These are phyloP conservation scores for Eudorina sp. DNA, from an alignment of 139 green algal species.

Conservation along the genomic window DNA sequence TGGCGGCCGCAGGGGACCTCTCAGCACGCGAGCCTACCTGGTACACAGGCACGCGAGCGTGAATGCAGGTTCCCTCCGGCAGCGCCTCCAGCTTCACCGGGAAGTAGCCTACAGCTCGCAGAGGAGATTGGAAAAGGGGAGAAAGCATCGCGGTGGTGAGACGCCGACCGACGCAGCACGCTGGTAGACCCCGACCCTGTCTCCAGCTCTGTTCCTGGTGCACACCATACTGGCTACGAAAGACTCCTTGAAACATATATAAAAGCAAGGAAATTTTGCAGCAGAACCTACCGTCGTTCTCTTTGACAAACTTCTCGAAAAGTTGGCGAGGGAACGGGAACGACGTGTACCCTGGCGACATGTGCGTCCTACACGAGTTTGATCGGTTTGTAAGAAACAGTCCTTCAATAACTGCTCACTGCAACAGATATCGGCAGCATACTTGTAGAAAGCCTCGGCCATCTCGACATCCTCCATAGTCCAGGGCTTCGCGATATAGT, in stretches of 20 bases:
- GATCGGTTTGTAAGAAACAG: neutral
- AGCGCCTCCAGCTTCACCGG: slow-evolving; percentile 89
- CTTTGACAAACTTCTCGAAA: slow-evolving; percentile 86
- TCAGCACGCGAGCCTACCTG: slow-evolving; percentile 64
- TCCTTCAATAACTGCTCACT: too few species aligned
- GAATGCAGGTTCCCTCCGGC: slow-evolving; percentile 83
- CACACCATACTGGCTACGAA: too few species aligned
- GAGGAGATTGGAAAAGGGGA: too few species aligned
- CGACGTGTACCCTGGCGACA: slow-evolving; percentile 68
- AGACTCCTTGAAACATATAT: too few species aligned
- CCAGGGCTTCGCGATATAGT: slow-evolving; percentile 84
- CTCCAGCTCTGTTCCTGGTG: too few species aligned
- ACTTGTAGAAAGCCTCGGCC: slow-evolving; percentile 85
- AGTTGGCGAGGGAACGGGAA: slow-evolving; percentile 87
- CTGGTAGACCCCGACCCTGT: too few species aligned
- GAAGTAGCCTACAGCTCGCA: slow-evolving; percentile 88
- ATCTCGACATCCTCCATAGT: slow-evolving; percentile 86
- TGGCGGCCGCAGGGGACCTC: too few species aligned
- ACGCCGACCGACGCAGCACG: too few species aligned
- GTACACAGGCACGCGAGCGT: slow-evolving; percentile 86
- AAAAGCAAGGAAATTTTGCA: too few species aligned
- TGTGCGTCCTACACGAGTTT: slow-evolving; percentile 71
- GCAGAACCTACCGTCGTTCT: slow-evolving; percentile 88
- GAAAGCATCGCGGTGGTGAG: neutral
- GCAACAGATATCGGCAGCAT: neutral